Base-by-base conservation (phyloP, 257 asterid species). In the Leonotis leonurus region DNA sequence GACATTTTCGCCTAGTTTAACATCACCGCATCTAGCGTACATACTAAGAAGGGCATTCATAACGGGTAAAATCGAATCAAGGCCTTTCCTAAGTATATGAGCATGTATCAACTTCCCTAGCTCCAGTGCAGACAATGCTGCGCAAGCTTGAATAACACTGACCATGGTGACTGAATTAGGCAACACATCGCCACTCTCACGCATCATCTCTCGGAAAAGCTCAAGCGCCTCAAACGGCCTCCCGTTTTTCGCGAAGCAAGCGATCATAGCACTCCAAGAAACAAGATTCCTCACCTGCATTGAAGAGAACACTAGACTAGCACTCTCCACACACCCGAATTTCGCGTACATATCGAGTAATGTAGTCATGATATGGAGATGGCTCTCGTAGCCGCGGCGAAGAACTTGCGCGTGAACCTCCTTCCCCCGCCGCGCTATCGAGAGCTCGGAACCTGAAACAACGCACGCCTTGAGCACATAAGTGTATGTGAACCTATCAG, bases 161-260 rank as follows among this genome's bases (percentile, higher is more conserved):
- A 91, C 94, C 95, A 91, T 88, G 10, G 98, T 91, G 61, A 88
- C 94, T 3, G 98, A 91, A 69, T 88, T 88, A 9, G 98, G 98
- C 72, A 84, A 54, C 70, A 81, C 39, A 36, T 69, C 81, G 37
- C 62, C 67, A 48, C 59, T 71, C 71, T 70, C 81, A 22, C 66
- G 75, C 85, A 90, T 77, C 90, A 88, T 78, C 67, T 82, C 79
- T 7, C 76, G 71, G 64, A 90, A 85, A 73, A 90, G 65, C 56
- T 83, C 81, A 26, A 88, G 76, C 2, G 96, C 96, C 17, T 85
- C 91, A 18, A 74, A 73, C 4, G 96, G 79, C 77, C 59, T 82
- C 14, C 80, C 89, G 8, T 88, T 90, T 76, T 83, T 90, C 0
- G 95, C 81, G 14, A 77, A 85, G 39, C 97, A 90, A 0, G 91